These are phyloP conservation scores for Carex sylvatica DNA, from an alignment of 202 grass and related monocot species.

Conservation along the genomic window DNA sequence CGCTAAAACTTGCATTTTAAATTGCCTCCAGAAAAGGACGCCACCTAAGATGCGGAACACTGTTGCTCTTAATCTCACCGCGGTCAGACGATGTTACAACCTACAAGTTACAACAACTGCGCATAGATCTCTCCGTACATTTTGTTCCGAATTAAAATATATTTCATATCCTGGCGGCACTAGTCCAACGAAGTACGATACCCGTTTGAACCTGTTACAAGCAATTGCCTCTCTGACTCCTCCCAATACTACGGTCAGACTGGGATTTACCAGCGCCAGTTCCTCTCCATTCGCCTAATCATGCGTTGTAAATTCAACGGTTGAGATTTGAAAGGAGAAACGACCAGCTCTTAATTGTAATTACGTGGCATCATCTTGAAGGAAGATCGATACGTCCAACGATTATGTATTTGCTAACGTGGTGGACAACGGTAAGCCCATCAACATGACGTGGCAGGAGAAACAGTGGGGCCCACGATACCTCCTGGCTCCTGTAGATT, in stretches of 20 bases:
- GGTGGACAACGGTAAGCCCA: not conserved
- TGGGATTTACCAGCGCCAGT: not conserved
- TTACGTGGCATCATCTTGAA: not conserved
- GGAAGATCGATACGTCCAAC: not conserved
- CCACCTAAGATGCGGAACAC: not conserved
- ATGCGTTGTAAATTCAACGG: not conserved
- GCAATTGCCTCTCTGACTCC: not conserved
- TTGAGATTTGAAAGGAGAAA: not conserved
- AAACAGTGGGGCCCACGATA: not conserved
- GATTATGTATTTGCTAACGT: not conserved
- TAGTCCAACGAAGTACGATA: not conserved
- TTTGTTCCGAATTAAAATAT: too few species aligned
- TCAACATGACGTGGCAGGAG: slow-evolving; percentile 5
- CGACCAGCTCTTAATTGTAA: not conserved
- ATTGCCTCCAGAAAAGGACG: not conserved
- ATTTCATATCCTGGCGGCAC: not conserved
- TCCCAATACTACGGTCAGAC: not conserved
- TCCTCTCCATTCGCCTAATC: not conserved
- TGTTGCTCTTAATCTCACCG: slow-evolving; percentile 1
- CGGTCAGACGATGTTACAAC: not conserved
- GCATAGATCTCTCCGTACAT: not conserved
- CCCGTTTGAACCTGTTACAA: not conserved
- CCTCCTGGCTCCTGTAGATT: not conserved
- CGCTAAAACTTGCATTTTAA: not conserved
- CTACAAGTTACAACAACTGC: not conserved